Percentiles rank a stretch among this genome's conserved stretches.
Evolutionary conservation across 352 stramenopile genomes (phyloP).

Genomic region (Peronospora destructor): DNA sequence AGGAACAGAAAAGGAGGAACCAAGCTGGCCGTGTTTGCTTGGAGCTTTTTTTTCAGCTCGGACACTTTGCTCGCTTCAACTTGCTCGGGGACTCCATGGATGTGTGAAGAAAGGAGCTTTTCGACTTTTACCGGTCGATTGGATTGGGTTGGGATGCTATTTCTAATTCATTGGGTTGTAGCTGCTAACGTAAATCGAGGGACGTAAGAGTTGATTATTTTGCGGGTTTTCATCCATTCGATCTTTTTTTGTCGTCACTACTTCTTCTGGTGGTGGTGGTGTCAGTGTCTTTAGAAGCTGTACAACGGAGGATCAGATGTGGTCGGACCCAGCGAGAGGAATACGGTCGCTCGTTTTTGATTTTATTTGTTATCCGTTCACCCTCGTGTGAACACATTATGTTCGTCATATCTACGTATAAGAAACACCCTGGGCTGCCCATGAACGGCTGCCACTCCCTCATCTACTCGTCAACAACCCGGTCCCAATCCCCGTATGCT

Average conservation of each 20-base stretch:
- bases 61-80: conserved; percentile 17
- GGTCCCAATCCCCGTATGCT: conserved; percentile 11
- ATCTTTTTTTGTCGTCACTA: conserved; percentile 8
- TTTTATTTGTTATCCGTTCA: conserved; percentile 19
- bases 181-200: conserved; percentile 49
- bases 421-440: conserved; percentile 17
- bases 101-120: conserved; percentile 25
- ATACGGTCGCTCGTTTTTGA: conserved; percentile 2
- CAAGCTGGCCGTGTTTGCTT: conserved; percentile 24
- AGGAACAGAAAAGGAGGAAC: conserved; percentile 24
- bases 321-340: not conserved
- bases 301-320: too few relatives aligned
- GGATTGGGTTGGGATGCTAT: conserved; percentile 26
- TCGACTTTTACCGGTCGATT: conserved; percentile 14
- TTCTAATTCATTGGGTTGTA: conserved; percentile 13
- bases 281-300: too few relatives aligned
- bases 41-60: conserved; percentile 21
- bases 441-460: conserved; percentile 5
- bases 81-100: conserved; percentile 23
- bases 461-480: conserved; percentile 4
- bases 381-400: conserved; percentile 9
- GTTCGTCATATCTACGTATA: conserved; percentile 27
- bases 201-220: conserved; percentile 69
- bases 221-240: conserved; percentile 32
- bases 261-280: not conserved